These are phyloP conservation scores for Arachis stenosperma DNA, from an alignment of 306 rosid genomes.

Conservation along the genomic window DNA sequence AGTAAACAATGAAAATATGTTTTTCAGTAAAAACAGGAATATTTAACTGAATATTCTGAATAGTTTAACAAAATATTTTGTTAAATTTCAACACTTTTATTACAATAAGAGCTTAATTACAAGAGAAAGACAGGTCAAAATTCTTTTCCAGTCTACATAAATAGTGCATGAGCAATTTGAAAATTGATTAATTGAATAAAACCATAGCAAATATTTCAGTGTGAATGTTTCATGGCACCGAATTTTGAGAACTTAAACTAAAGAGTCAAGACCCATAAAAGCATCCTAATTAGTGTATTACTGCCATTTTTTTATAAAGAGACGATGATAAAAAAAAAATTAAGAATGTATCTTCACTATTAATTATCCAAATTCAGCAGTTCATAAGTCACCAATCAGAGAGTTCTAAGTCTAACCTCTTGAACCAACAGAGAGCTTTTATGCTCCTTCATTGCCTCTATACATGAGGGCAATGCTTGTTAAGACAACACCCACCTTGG, in stretches of 20 bases:
- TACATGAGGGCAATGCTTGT: conserved; percentile 84
- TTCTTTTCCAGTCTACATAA: conserved; percentile 8
- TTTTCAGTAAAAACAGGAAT: too few relatives aligned
- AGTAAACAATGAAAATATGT: too few relatives aligned
- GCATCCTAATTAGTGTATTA: conserved; percentile 3
- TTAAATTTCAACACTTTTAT: too few relatives aligned
- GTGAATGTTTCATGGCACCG: conserved; percentile 12
- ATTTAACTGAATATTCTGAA: too few relatives aligned
- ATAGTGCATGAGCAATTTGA: conserved; percentile 2
- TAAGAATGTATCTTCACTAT: neutral
- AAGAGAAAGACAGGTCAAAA: conserved; percentile 7
- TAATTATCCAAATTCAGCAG: too few relatives aligned
- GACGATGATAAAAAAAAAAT: neutral
- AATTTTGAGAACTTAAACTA: conserved; percentile 12
- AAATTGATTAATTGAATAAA: neutral
- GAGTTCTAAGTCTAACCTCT: conserved; percentile 79
- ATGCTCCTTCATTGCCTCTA: conserved; percentile 60
- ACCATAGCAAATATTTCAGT: conserved; percentile 13
- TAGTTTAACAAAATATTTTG: too few relatives aligned
- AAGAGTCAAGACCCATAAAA: neutral
- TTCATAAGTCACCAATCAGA: neutral
- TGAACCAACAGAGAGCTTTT: conserved; percentile 82
- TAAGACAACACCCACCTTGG: conserved; percentile 72
- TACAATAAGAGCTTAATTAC: too few relatives aligned
- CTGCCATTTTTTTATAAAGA: neutral